Conservation (phyloP, 2,329 filamentous ascomycete species). For the Apiospora sp. region DNA sequence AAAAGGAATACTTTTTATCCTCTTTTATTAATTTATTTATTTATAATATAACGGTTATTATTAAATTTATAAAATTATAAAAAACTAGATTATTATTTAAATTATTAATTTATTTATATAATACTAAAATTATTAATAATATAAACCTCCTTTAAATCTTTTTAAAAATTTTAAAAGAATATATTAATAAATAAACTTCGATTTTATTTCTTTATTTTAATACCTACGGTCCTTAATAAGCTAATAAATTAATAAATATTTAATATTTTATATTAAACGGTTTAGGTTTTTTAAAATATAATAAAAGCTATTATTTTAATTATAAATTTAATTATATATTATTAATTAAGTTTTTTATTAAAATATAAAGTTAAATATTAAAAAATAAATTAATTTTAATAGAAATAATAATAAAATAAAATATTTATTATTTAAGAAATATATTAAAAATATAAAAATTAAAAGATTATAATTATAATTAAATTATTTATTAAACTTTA, state of each 20-base stretch:
- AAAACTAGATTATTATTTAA: neutral
- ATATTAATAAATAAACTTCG: too few relatives aligned
- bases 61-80: neutral
- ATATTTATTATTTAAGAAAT: neutral
- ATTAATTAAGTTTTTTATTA: too few relatives aligned
- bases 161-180: neutral
- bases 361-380: too few relatives aligned
- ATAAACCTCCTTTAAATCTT: neutral
- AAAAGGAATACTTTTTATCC: accelerated
- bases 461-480: neutral
- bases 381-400: too few relatives aligned
- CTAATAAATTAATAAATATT: neutral
- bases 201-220: too few relatives aligned
- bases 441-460: neutral
- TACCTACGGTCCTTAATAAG: too few relatives aligned
- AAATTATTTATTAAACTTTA: neutral
- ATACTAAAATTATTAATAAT: neutral
- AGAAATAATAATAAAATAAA: neutral
- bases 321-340: too few relatives aligned
- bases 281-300: too few relatives aligned
- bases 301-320: too few relatives aligned
- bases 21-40: neutral
- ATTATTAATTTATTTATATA: neutral
- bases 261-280: too few relatives aligned
- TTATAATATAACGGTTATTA: neutral